Conservation (phyloP, 2,329 filamentous ascomycete species). For the Exophiala sp. region DNA sequence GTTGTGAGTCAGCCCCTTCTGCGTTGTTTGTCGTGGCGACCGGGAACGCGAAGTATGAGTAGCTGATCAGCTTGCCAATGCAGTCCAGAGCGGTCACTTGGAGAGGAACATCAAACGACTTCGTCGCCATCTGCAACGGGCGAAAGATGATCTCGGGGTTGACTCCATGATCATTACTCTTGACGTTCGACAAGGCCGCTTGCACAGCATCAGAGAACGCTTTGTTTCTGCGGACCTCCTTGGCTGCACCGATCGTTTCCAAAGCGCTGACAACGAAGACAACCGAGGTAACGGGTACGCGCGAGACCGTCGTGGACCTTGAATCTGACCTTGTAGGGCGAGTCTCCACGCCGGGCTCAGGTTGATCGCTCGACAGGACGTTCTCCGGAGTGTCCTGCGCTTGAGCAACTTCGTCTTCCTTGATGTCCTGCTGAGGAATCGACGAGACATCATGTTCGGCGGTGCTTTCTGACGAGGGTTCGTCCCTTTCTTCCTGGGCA, state of each 20-base stretch:
- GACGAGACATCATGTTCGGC: neutral
- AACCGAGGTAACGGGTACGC: conserved; percentile 79
- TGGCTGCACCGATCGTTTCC: conserved; percentile 85
- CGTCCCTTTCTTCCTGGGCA: conserved; percentile 14
- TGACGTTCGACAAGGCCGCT: conserved; percentile 79
- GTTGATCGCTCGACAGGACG: conserved; percentile 10
- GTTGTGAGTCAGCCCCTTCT: conserved; percentile 47
- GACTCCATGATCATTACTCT: conserved; percentile 75
- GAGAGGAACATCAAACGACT: conserved; percentile 77
- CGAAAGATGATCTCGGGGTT: conserved; percentile 90
- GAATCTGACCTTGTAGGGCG: conserved; percentile 54
- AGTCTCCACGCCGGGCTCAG: neutral
- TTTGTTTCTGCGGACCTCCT: conserved; percentile 84
- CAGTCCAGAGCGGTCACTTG: conserved; percentile 91
- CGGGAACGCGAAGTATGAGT: conserved; percentile 89
- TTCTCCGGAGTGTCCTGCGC: conserved; percentile 28
- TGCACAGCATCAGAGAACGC: conserved; percentile 78
- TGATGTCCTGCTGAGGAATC: neutral
- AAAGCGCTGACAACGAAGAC: conserved; percentile 93
- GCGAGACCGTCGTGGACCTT: conserved; percentile 52
- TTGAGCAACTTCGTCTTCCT: conserved; percentile 19
- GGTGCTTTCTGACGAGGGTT: neutral
- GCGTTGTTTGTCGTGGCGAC: conserved; percentile 47
- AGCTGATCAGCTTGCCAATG: conserved; percentile 98
- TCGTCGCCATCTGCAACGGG: conserved; percentile 84